A percentile compares a stretch with the other conserved stretches of the same genome.
phyloP scores from a whole-genome alignment of 1,139 yeast genomes.

The Komagataea norvegica region DNA sequence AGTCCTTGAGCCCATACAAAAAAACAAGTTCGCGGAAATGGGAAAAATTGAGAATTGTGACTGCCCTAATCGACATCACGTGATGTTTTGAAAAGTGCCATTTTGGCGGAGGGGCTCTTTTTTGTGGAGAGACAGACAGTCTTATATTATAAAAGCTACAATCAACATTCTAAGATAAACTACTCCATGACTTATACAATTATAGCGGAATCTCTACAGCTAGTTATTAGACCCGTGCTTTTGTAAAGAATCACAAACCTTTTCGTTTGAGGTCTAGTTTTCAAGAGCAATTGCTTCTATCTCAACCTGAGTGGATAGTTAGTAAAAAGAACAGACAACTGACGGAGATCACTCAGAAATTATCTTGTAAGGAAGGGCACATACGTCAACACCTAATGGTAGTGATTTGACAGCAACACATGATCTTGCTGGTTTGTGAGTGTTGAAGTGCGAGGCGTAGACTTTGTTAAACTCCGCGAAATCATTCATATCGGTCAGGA shows the following conservation, averaged over 20 bases:
- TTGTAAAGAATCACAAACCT: too few relatives aligned
- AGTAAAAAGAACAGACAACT: too few relatives aligned
- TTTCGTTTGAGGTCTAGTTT: slow-evolving; percentile 1
- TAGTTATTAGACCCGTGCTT: too few relatives aligned
- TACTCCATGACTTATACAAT: too few relatives aligned
- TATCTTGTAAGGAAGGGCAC: slow-evolving; percentile 32
- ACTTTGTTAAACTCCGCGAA: slow-evolving; percentile 80
- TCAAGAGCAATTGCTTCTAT: slow-evolving; percentile 67
- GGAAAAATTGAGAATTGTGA: too few relatives aligned
- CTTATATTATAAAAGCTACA: too few relatives aligned
- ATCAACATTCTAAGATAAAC: too few relatives aligned
- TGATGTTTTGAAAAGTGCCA: slow-evolving; percentile 7
- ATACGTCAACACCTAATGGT: slow-evolving; percentile 77
- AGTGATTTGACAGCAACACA: slow-evolving; percentile 87
- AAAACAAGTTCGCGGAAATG: too few relatives aligned
- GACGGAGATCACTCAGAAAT: too few relatives aligned
- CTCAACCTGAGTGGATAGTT: slow-evolving; percentile 30
- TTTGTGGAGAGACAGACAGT: slow-evolving; percentile 2
- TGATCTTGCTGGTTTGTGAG: slow-evolving; percentile 91
- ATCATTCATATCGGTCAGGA: slow-evolving; percentile 81
- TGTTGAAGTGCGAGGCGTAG: slow-evolving; percentile 72
- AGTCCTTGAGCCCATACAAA: too few relatives aligned
- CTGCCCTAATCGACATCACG: slow-evolving; percentile 18
- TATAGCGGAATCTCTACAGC: too few relatives aligned
- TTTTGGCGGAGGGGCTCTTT: slow-evolving; percentile 12